Conservation (phyloP, 768 basidiomycete species). For the Boletus barrowsii region DNA sequence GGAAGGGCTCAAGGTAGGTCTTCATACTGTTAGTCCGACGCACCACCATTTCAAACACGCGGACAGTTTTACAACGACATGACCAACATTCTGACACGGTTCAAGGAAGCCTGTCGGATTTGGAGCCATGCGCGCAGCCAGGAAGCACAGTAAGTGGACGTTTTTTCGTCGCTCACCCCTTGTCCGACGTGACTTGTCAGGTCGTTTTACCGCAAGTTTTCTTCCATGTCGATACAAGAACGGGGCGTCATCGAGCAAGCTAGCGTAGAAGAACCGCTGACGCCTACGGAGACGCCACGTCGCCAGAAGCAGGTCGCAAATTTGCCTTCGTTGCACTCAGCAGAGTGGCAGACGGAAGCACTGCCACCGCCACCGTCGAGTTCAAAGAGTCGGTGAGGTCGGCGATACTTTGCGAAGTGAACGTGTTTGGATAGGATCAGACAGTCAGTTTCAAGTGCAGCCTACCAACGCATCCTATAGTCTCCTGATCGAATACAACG, state of each 20-base stretch:
- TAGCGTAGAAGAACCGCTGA: background rate
- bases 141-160: slow-evolving; percentile 63
- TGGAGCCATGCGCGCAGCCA: slow-evolving; percentile 73
- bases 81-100: slow-evolving; percentile 62
- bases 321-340: slow-evolving; percentile 46
- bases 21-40: background rate
- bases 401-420: background rate
- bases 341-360: slow-evolving; percentile 55
- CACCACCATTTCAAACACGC: background rate
- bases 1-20: slow-evolving; percentile 76
- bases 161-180: background rate
- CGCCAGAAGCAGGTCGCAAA: slow-evolving; percentile 32
- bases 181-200: slow-evolving; percentile 6
- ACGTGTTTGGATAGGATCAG: background rate
- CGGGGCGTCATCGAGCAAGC: slow-evolving; percentile 5
- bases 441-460: background rate
- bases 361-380: slow-evolving; percentile 38
- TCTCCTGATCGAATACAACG: no score
- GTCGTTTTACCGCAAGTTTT: slow-evolving; percentile 18
- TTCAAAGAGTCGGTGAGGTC: slow-evolving; percentile 4
- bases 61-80: slow-evolving; percentile 91
- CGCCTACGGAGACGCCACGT: slow-evolving; percentile 8
- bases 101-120: slow-evolving; percentile 70
- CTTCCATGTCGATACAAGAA: slow-evolving; percentile 34
- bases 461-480: no score